phyloP scores from a whole-genome alignment of 345 rosid genomes.

The Arabidopsis arenosa region DNA sequence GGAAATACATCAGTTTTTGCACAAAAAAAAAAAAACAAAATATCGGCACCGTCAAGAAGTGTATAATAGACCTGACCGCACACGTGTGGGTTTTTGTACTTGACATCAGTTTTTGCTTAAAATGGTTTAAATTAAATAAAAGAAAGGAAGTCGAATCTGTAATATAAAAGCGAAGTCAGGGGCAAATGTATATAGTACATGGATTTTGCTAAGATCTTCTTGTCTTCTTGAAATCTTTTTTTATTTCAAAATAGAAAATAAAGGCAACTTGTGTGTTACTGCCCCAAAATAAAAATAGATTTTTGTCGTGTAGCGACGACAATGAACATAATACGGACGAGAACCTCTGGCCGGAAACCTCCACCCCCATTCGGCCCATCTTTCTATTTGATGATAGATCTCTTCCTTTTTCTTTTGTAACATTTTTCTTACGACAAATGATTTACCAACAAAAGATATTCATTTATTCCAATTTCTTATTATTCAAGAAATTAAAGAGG shows the following conservation, averaged over 20 bases:
- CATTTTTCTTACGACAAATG: not conserved
- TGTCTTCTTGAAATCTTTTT: conserved; percentile 28
- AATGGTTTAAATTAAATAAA: too few relatives aligned
- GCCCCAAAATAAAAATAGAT: conserved; percentile 5
- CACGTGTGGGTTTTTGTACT: conserved; percentile 44
- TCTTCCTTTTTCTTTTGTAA: conserved; percentile 1
- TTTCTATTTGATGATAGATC: conserved; percentile 22
- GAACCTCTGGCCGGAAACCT: conserved; percentile 36
- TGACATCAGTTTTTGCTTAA: not conserved
- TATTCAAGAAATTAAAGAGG: not conserved
- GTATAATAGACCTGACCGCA: conserved; percentile 38
- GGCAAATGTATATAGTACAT: conserved; percentile 34
- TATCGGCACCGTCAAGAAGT: conserved; percentile 42
- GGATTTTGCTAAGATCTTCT: conserved; percentile 48
- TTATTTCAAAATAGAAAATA: not conserved
- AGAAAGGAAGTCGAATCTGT: conserved; percentile 34
- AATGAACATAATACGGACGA: conserved; percentile 44
- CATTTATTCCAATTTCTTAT: not conserved
- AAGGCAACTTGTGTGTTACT: conserved; percentile 37
- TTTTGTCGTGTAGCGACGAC: conserved; percentile 39
- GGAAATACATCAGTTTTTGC: too few relatives aligned
- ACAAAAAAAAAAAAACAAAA: conserved; percentile 2
- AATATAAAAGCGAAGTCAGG: conserved; percentile 30
- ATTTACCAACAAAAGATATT: not conserved
- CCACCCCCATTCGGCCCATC: conserved; percentile 28